Percentiles rank a stretch among this genome's conserved stretches.
These are phyloP conservation scores for Trichoderma polysporum DNA, from an alignment of 2,329 filamentous ascomycete genomes.

Conservation along the genomic window DNA sequence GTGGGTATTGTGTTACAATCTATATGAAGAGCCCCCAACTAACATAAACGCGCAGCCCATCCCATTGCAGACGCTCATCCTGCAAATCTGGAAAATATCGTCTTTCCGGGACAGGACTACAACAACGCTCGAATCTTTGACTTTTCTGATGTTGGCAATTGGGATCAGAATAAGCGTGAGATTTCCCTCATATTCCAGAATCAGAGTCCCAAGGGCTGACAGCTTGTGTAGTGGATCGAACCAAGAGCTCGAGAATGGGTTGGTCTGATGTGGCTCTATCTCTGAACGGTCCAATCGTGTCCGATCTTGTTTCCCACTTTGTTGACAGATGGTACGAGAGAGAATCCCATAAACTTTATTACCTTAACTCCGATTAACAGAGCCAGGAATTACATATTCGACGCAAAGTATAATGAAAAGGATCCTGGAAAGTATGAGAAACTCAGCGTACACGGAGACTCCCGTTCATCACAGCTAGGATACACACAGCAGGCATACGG, in stretches of 20 bases:
- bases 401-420: constrained; percentile 68
- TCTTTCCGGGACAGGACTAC: constrained; percentile 90
- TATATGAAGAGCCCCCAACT: not conserved
- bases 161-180: constrained; percentile 76
- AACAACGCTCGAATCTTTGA: constrained; percentile 86
- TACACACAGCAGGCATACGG: not conserved
- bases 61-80: constrained; percentile 83
- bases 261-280: constrained; percentile 87
- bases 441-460: constrained; percentile 37
- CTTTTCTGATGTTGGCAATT: constrained; percentile 74
- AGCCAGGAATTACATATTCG: constrained; percentile 75
- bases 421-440: constrained; percentile 52
- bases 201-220: not conserved
- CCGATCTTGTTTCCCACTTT: constrained; percentile 76
- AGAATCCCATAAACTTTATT: not conserved
- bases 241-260: constrained; percentile 80
- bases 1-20: constrained; percentile 36
- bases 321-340: constrained; percentile 68
- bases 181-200: not conserved
- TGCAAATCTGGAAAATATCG: constrained; percentile 67
- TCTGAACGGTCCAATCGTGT: constrained; percentile 70
- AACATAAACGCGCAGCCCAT: constrained; percentile 50
- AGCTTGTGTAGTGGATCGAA: constrained; percentile 61
- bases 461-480: constrained; percentile 18
- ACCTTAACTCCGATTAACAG: not conserved